These are phyloP conservation scores for Nidularia sp. DNA, from an alignment of 768 basidiomycete species.

Conservation along the genomic window DNA sequence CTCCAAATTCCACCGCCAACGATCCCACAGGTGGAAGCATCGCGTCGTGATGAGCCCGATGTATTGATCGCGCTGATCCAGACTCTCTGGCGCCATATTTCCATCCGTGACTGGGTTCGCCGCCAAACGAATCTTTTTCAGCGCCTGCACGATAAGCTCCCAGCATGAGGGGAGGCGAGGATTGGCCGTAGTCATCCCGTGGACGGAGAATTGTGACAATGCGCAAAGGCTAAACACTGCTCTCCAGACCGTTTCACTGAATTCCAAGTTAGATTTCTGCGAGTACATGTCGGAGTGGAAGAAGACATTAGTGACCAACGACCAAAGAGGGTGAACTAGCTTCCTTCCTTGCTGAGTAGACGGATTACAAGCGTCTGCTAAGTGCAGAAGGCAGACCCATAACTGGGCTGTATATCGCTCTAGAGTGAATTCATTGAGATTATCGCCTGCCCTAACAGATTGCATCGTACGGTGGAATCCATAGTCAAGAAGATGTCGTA, in stretches of 20 bases:
- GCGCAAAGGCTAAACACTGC: constrained; percentile 65
- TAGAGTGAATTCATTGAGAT: constrained; percentile 30
- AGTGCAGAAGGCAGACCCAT: constrained; percentile 73
- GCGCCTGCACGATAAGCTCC: constrained; percentile 55
- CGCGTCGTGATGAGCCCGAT: constrained; percentile 64
- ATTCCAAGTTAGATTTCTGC: constrained; percentile 29
- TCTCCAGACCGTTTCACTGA: constrained; percentile 72
- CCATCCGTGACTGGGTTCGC: constrained; percentile 41
- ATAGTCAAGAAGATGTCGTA: constrained; percentile 47
- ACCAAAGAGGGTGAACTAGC: constrained; percentile 40
- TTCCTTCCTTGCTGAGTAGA: constrained; percentile 7
- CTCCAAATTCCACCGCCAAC: constrained; percentile 76
- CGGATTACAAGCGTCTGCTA: constrained; percentile 27
- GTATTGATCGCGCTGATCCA: constrained; percentile 66
- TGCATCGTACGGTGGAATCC: constrained; percentile 46
- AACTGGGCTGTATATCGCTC: constrained; percentile 50
- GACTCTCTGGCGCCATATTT: constrained; percentile 23
- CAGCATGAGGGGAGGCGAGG: constrained; percentile 54
- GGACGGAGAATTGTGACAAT: constrained; percentile 72
- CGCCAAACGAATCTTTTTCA: constrained; percentile 57
- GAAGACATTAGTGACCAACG: constrained; percentile 30
- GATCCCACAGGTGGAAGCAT: constrained; percentile 65
- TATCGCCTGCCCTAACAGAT: constrained; percentile 25
- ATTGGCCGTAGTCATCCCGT: constrained; percentile 29
- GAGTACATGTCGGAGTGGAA: constrained; percentile 11